Percentiles rank a stretch among this genome's conserved stretches.
phyloP scores from a whole-genome alignment of 192 early-diverging fungal genomes.

The Umbelopsis sp. region DNA sequence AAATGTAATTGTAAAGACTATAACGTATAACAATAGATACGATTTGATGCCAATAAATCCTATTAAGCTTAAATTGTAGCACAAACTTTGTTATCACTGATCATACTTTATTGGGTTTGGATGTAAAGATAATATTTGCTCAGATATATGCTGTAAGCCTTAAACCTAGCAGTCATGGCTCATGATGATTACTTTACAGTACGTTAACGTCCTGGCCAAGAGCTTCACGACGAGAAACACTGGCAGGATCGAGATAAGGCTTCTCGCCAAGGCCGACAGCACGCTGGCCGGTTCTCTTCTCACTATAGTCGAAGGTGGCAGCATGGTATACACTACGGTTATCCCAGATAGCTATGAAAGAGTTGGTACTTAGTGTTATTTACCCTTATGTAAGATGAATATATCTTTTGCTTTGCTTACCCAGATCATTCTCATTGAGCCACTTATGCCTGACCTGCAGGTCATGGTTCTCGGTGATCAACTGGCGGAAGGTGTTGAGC shows the following conservation, averaged over 20 bases:
- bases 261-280: slow-evolving; percentile 44
- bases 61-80: too few species aligned
- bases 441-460: slow-evolving; percentile 51
- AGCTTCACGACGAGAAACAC: slow-evolving; percentile 25
- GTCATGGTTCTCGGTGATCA: slow-evolving; percentile 44
- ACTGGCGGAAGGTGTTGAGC: slow-evolving; percentile 37
- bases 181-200: background rate
- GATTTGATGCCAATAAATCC: too few species aligned
- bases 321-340: slow-evolving; percentile 46
- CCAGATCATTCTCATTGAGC: slow-evolving; percentile 36
- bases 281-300: slow-evolving; percentile 42
- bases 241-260: slow-evolving; percentile 42
- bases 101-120: too few species aligned
- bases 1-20: too few species aligned
- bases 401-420: background rate
- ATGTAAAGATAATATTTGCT: too few species aligned
- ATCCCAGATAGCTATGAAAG: slow-evolving; percentile 50
- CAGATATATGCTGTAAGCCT: too few species aligned
- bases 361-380: too few species aligned
- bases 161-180: too few species aligned
- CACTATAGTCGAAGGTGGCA: slow-evolving; percentile 45
- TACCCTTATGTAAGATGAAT: too few species aligned
- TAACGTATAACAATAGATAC: too few species aligned
- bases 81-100: too few species aligned
- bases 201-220: background rate